Evolutionary conservation across 1,284 basidiomycete genomes (phyloP).

Genomic region (Tetrapyrgos nigripes): DNA sequence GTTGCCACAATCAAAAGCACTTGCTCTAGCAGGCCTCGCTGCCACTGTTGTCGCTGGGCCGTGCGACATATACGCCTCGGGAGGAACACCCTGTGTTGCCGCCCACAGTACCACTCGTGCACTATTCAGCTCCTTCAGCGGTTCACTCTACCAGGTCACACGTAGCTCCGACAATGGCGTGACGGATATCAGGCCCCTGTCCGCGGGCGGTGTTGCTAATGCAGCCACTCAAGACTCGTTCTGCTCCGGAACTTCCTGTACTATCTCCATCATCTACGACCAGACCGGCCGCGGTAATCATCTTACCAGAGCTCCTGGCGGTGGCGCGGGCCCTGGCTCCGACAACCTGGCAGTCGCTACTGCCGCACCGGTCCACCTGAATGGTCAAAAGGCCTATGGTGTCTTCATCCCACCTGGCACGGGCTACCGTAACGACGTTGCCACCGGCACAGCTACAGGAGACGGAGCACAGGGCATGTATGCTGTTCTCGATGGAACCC

Average conservation of each 20-base stretch:
- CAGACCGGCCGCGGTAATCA: constrained; percentile 12
- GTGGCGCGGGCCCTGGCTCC: constrained; percentile 1
- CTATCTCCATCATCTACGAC: constrained; percentile 14
- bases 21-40: neutral
- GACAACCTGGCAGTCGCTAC: neutral
- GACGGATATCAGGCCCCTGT: constrained; percentile 5
- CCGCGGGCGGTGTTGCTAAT: constrained; percentile 13
- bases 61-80: neutral
- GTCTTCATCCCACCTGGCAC: constrained; percentile 10
- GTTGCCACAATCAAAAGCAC: neutral
- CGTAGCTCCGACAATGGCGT: constrained; percentile 6
- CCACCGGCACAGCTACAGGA: constrained; percentile 1
- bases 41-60: too few relatives aligned
- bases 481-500: constrained; percentile 13
- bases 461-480: constrained; percentile 3
- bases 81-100: neutral
- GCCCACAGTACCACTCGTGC: constrained; percentile 7
- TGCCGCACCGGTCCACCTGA: constrained; percentile 7
- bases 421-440: neutral
- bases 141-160: constrained; percentile 9
- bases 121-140: constrained; percentile 2
- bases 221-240: constrained; percentile 8
- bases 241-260: constrained; percentile 9
- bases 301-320: constrained; percentile 2
- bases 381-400: constrained; percentile 12